Evolutionary conservation across 257 asterid genomes (phyloP).

Genomic region (Solanum tarijense): DNA sequence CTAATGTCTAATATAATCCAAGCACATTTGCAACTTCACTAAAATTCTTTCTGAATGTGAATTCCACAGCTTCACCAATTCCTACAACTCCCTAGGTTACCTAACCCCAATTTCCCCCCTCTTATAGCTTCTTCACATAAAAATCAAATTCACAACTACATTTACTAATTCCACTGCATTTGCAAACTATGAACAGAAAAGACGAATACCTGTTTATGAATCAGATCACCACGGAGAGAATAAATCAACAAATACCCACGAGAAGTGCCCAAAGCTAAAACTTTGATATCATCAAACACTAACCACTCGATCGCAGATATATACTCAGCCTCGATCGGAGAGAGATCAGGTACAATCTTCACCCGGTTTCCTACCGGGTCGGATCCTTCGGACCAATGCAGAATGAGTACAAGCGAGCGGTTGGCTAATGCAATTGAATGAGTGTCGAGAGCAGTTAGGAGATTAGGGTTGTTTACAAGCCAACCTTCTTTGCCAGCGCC

Average conservation of each 20-base stretch:
- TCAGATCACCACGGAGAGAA: conserved; percentile 59
- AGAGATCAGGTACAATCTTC: conserved; percentile 67
- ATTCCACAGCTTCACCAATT: not conserved
- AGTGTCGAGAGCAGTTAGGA: conserved; percentile 66
- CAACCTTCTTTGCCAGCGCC: conserved; percentile 94
- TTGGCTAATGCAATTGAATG: conserved; percentile 68
- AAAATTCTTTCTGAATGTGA: not conserved
- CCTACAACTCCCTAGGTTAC: not conserved
- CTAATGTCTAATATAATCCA: not conserved
- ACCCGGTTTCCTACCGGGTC: conserved; percentile 30
- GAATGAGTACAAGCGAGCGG: conserved; percentile 51
- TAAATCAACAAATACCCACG: conserved; percentile 67
- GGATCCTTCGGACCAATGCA: conserved; percentile 46
- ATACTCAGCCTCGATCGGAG: conserved; percentile 73
- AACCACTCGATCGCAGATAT: conserved; percentile 84
- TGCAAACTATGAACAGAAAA: not conserved
- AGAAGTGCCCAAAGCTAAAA: conserved; percentile 80
- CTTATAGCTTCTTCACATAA: not conserved
- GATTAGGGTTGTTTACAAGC: conserved; percentile 61
- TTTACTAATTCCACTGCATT: not conserved
- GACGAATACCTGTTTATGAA: conserved; percentile 67
- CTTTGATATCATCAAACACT: conserved; percentile 55
- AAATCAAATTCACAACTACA: not conserved
- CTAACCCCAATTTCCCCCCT: not conserved
- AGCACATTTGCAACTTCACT: not conserved